Conservation (phyloP, 2,329 filamentous ascomycete genomes). For the Sphaerulina vaccinii region DNA sequence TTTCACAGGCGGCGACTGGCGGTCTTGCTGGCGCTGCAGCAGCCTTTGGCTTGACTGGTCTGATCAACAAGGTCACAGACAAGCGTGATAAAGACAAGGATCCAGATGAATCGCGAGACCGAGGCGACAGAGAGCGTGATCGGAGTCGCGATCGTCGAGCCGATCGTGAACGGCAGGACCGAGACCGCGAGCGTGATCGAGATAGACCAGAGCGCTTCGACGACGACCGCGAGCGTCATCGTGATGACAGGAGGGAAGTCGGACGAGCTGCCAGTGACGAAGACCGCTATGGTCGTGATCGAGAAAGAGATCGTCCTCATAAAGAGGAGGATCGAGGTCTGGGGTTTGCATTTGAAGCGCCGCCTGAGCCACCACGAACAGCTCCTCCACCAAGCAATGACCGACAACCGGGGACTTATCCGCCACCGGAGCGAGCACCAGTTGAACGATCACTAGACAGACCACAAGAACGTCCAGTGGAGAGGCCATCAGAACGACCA, state of each 20-base stretch:
- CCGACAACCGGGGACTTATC: constrained; percentile 16
- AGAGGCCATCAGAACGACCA: neutral
- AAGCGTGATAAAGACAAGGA: constrained; percentile 30
- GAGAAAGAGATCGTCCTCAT: constrained; percentile 28
- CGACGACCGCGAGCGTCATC: constrained; percentile 22
- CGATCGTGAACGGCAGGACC: constrained; percentile 22
- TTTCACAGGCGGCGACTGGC: constrained; percentile 33
- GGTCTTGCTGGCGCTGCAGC: constrained; percentile 36
- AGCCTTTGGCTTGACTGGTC: constrained; percentile 31
- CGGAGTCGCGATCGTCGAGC: constrained; percentile 24
- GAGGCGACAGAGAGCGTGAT: constrained; percentile 26
- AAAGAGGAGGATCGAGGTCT: constrained; percentile 33
- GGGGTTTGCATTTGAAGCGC: constrained; percentile 37
- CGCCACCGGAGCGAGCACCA: constrained; percentile 3
- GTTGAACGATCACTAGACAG: constrained; percentile 5
- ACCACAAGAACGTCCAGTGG: neutral
- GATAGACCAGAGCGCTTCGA: constrained; percentile 24
- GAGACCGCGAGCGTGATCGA: constrained; percentile 21
- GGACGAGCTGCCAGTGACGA: constrained; percentile 28
- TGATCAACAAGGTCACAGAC: constrained; percentile 28
- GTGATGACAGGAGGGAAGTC: constrained; percentile 18
- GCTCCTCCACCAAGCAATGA: constrained; percentile 20
- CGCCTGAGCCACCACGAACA: constrained; percentile 27
- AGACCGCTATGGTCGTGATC: constrained; percentile 26
- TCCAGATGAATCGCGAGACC: constrained; percentile 24